Evolutionary conservation across 768 basidiomycete species (phyloP), one percentile per base, ranked within the genome.

Genomic region (Mrakia gelida): DNA sequence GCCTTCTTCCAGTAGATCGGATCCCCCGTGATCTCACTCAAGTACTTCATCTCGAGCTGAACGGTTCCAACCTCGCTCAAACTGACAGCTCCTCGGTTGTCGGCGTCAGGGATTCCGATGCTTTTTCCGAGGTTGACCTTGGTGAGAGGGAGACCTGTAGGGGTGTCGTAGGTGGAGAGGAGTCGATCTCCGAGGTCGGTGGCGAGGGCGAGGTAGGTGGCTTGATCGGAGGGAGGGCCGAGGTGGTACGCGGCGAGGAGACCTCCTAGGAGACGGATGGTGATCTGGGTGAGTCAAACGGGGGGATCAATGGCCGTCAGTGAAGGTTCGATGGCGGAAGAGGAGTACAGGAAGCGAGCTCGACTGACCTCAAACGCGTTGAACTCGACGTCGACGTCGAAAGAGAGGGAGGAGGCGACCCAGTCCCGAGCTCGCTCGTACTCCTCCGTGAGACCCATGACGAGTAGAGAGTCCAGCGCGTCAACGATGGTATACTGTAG

Each of bases 181-280:
- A 98, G 88, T n/a, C 95, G 88, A 81, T 94, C 90, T 21, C 90
- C 95, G 2, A 98, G 89, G 75, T 97, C 94, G 15, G 87, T 84
- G 0, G 95, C 93, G 79, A 90, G 90, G 76, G 90, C 86, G 15
- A 97, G 88, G 82, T 89, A 94, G 3, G 95, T 81, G 7, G 86
- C 81, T 78, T 95, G 91, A 45, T 88, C 85, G 0, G 63, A n/a
- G 3, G 81, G 79, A 0, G 76, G 80, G 23, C 86, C 87, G 15
- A 97, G 88, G 81, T 94, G 89, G 82, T 94, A 90, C 0, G 94
- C 92, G 1, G 94, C 90, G 2, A 98, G 86, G 6, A 98, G 88
- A 0, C 96, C 96, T 13, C 96, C 95, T 4, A 98, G 87, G 0
- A 96, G 89, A 32, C 95, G 90, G 73, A 97, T 98, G 0, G 94